Evolutionary conservation across 1,139 yeast species (phyloP), one percentile per base, ranked within the genome.

Genomic region (Blastobotrys aristatus): DNA sequence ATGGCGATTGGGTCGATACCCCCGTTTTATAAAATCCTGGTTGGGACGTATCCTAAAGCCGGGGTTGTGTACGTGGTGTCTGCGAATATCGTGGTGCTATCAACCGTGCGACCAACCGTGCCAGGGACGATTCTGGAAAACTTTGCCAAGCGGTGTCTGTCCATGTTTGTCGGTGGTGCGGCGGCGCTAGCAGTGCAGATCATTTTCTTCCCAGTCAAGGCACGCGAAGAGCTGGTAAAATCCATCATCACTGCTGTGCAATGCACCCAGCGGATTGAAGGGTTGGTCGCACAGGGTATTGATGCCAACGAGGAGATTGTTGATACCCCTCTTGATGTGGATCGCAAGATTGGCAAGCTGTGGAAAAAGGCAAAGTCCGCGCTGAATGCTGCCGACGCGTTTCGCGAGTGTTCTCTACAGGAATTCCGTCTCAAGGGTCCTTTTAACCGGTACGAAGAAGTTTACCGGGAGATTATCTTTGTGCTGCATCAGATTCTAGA

Each of bases 401-500:
- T 66, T 46, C 67, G 73, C 53, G 46, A 31, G 18, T 60, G 69
- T 39, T 69, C 79, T 4, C 68, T 67, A 47, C 72, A 66, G 46
- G 80, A 75, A 51, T 77, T 77, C 2, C 63, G 78, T 44, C 58
- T 75, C 33, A 75, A 75, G 50, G 79, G 79, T 0, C 61, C 67
- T 13, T 75, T 69, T 53, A 60, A 63, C 6, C 70, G 68, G 40
- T 59, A 71, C 17, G 71, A 66, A 46, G 62, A 64, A 40, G 64
- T 74, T 1, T 73, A 71, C 46, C 61, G 63, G 11, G 78, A 75
- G 47, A 68, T 75, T 38, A 71, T 74, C 10, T 73, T 71, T 56
- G 67, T 73, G 17, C 58, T 72, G 40, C 67, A 72, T 44, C 77
- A 75, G 51, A 70, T 75, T 26, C 53, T 73, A n/a, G 79, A 75